phyloP scores from a whole-genome alignment of 129 eudicot genomes.

The Ambrosia trifida region DNA sequence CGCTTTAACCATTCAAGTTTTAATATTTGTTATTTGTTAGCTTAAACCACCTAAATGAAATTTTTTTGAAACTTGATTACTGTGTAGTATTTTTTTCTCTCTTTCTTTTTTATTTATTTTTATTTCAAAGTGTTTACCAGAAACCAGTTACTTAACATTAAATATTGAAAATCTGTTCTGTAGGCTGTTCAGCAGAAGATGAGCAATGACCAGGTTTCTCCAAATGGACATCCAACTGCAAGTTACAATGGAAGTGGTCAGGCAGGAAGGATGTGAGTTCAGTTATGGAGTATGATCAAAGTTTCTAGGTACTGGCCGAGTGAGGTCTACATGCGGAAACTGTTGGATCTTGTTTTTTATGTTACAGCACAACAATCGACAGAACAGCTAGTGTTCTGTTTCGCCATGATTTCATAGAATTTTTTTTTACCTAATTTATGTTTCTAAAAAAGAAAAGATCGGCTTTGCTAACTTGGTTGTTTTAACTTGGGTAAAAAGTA shows the following conservation, averaged over 20 bases:
- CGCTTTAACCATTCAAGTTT: not conserved
- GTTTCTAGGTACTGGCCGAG: conserved; percentile 6
- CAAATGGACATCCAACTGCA: conserved; percentile 34
- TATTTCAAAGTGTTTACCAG: not conserved
- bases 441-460: conserved; percentile 8
- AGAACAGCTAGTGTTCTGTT: conserved; percentile 30
- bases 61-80: not conserved
- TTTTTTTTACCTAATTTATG: conserved; percentile 25
- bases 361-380: conserved; percentile 18
- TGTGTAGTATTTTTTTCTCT: not conserved
- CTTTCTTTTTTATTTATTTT: too few species aligned
- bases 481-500: conserved; percentile 26
- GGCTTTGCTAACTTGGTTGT: conserved; percentile 23
- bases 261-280: conserved; percentile 29
- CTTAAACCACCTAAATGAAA: not conserved
- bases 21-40: not conserved
- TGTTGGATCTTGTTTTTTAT: conserved; percentile 14
- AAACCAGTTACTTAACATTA: not conserved
- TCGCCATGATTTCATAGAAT: conserved; percentile 18
- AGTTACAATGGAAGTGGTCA: conserved; percentile 25
- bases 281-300: not conserved
- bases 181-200: conserved; percentile 88
- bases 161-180: not conserved
- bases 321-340: conserved; percentile 2
- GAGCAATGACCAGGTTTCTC: conserved; percentile 48